phyloP scores from a whole-genome alignment of 2,329 filamentous ascomycete genomes.

The Monilinia laxa region DNA sequence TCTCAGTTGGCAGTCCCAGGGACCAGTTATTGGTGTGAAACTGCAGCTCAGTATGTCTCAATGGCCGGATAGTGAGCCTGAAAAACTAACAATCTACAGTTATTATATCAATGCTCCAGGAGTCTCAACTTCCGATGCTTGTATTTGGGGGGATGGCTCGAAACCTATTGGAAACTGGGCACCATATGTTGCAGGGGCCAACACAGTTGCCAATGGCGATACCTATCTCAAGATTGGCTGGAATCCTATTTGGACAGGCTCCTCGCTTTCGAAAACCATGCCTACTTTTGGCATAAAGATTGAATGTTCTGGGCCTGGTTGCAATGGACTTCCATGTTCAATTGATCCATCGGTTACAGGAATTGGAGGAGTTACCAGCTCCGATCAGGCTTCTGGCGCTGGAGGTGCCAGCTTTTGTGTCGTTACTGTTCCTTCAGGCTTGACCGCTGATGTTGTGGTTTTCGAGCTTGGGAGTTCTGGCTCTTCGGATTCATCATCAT shows the following conservation, averaged over 20 bases:
- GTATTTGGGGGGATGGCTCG: slow-evolving; percentile 66
- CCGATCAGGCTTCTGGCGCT: slow-evolving; percentile 56
- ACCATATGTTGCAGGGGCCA: slow-evolving; percentile 74
- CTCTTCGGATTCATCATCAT: slow-evolving; percentile 28
- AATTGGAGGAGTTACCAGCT: slow-evolving; percentile 59
- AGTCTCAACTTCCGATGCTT: slow-evolving; percentile 57
- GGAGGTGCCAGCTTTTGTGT: slow-evolving; percentile 72
- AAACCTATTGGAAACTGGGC: slow-evolving; percentile 73
- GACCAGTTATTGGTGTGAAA: slow-evolving; percentile 67
- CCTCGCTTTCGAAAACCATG: slow-evolving; percentile 52
- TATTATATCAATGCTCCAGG: slow-evolving; percentile 80
- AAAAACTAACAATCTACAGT: slow-evolving; percentile 44
- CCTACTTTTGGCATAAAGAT: slow-evolving; percentile 70
- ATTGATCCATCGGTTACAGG: slow-evolving; percentile 61
- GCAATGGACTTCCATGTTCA: slow-evolving; percentile 72
- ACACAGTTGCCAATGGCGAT: slow-evolving; percentile 61
- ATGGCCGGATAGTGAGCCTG: slow-evolving; percentile 12
- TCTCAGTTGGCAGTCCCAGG: slow-evolving; percentile 70
- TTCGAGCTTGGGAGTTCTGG: slow-evolving; percentile 43
- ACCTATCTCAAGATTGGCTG: slow-evolving; percentile 75
- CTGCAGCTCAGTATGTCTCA: slow-evolving; percentile 68
- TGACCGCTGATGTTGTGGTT: slow-evolving; percentile 66
- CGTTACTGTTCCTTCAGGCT: slow-evolving; percentile 68
- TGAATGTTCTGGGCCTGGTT: slow-evolving; percentile 63
- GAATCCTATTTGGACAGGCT: slow-evolving; percentile 70